phyloP scores from a whole-genome alignment of 768 basidiomycete genomes.

The Hirschioporus abietinus region DNA sequence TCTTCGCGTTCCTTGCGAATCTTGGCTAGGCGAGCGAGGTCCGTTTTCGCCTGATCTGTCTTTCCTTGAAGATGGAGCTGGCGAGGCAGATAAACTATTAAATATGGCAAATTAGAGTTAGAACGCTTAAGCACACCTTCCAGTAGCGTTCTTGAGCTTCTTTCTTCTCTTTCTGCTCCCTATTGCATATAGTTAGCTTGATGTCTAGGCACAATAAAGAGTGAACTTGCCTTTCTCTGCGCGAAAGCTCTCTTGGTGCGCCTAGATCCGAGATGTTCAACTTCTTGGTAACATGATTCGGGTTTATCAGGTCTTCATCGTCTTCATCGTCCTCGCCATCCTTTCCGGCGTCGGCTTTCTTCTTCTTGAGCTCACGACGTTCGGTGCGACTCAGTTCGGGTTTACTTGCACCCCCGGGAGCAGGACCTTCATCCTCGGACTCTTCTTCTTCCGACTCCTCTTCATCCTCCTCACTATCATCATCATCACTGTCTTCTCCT shows the following conservation, averaged over 20 bases:
- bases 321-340: constrained; percentile 50
- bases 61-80: constrained; percentile 76
- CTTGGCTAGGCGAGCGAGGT: constrained; percentile 80
- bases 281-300: constrained; percentile 64
- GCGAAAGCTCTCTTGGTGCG: constrained; percentile 52
- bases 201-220: neutral
- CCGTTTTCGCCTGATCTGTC: constrained; percentile 86
- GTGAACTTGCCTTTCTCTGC: constrained; percentile 54
- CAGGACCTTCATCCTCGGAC: constrained; percentile 33
- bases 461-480: constrained; percentile 31
- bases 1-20: constrained; percentile 85
- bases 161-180: constrained; percentile 89
- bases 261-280: constrained; percentile 76
- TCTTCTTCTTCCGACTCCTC: constrained; percentile 42
- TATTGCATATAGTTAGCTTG: constrained; percentile 22
- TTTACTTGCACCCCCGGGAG: constrained; percentile 26
- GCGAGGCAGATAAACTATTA: constrained; percentile 1
- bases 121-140: constrained; percentile 48
- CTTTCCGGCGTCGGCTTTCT: constrained; percentile 44
- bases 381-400: constrained; percentile 67
- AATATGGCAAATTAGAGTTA: neutral
- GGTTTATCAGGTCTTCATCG: constrained; percentile 71
- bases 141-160: constrained; percentile 84
- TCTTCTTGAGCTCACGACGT: constrained; percentile 79
- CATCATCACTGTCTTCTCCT: constrained; percentile 27